phyloP scores from a whole-genome alignment of 2,329 filamentous ascomycete genomes.

The Ophiostoma ips region DNA sequence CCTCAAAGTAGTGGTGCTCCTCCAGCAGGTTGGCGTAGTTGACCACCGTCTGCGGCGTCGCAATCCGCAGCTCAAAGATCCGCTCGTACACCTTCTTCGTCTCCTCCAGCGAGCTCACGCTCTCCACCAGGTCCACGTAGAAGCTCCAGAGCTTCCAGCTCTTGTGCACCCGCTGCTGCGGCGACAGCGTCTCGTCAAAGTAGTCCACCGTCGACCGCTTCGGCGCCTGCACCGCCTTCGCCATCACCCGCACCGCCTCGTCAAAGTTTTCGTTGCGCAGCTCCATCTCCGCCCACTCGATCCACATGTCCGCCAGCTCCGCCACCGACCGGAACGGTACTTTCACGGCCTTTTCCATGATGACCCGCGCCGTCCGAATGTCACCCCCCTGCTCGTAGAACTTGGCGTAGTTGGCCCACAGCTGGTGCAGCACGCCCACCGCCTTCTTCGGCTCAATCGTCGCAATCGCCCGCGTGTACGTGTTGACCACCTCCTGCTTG shows the following conservation, averaged over 20 bases:
- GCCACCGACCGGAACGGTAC: constrained; percentile 97
- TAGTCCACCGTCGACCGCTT: constrained; percentile 98
- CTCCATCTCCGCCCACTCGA: constrained; percentile 98
- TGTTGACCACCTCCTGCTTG: constrained; percentile 78
- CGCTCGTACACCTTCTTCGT: constrained; percentile 90
- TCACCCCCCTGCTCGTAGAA: constrained; percentile 89
- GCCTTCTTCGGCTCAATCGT: constrained; percentile 91
- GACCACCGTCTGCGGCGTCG: constrained; percentile 94
- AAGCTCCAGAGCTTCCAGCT: constrained; percentile 99
- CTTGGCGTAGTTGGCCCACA: constrained; percentile 95
- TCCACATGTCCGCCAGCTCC: constrained; percentile 96
- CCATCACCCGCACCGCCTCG: constrained; percentile 88
- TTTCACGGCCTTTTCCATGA: constrained; percentile 96
- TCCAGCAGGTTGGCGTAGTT: constrained; percentile 95
- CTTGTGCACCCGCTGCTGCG: constrained; percentile 95
- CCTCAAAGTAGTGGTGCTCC: constrained; percentile 89
- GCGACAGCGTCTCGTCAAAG: constrained; percentile 86
- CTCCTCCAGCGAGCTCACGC: constrained; percentile 79
- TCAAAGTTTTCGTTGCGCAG: constrained; percentile 92
- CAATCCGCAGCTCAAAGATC: constrained; percentile 95
- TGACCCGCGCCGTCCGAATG: constrained; percentile 69
- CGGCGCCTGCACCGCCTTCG: constrained; percentile 90
- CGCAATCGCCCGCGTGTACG: constrained; percentile 87
- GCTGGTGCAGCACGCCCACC: constrained; percentile 79
- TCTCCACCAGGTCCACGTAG: constrained; percentile 95